phyloP scores from a whole-genome alignment of 2,329 filamentous ascomycete genomes.

The Cladosporium sp. region DNA sequence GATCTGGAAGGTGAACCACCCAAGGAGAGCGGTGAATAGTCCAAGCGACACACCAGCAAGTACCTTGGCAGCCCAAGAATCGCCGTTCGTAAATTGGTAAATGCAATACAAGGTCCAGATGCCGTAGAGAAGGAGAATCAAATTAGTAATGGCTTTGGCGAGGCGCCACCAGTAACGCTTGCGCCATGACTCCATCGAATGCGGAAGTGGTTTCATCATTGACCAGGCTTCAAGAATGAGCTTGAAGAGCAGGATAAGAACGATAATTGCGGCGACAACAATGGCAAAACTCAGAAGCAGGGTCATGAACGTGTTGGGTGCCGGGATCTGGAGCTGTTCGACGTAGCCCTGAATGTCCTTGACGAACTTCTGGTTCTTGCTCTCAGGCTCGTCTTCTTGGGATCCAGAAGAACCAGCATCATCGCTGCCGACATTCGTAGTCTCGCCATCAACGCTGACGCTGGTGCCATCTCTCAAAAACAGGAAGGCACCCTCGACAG shows the following conservation, averaged over 20 bases:
- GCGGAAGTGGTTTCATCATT: constrained; percentile 80
- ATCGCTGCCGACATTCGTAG: constrained; percentile 24
- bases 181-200: constrained; percentile 75
- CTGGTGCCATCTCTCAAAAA: constrained; percentile 30
- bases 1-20: constrained; percentile 80
- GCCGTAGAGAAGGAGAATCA: constrained; percentile 88
- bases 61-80: constrained; percentile 86
- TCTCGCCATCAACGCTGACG: constrained; percentile 39
- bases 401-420: constrained; percentile 11
- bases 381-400: constrained; percentile 15
- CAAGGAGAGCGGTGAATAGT: constrained; percentile 75
- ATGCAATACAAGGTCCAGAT: constrained; percentile 95
- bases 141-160: constrained; percentile 78
- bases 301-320: constrained; percentile 94
- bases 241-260: constrained; percentile 84
- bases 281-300: constrained; percentile 85
- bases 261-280: constrained; percentile 74
- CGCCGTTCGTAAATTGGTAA: constrained; percentile 88
- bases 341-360: constrained; percentile 75
- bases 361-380: constrained; percentile 53
- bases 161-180: constrained; percentile 96
- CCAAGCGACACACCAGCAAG: constrained; percentile 77
- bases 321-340: constrained; percentile 78
- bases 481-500: constrained; percentile 22
- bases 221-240: constrained; percentile 87